phyloP scores from a whole-genome alignment of 208 protist genomes.

The Blastocrithidia nonstop region DNA sequence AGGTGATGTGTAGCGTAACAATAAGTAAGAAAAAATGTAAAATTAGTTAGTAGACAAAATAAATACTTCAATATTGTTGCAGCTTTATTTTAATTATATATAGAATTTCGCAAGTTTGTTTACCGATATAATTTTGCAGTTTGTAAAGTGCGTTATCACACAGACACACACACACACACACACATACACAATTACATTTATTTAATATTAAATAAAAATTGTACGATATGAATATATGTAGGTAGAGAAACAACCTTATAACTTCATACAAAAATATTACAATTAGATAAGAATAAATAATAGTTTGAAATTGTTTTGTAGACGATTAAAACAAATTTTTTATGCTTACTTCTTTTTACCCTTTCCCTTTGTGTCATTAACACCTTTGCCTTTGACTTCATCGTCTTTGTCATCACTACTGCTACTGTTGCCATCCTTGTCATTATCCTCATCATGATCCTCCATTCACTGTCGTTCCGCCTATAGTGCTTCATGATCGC shows the following conservation, averaged over 20 bases:
- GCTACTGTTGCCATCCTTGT: constrained; percentile 15
- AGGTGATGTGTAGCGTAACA: too few relatives aligned
- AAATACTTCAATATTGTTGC: too few relatives aligned
- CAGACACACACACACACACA: neutral
- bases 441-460: constrained; percentile 22
- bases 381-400: too few relatives aligned
- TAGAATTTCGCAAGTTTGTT: too few relatives aligned
- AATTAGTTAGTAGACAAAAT: too few relatives aligned
- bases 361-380: neutral
- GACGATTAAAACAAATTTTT: too few relatives aligned
- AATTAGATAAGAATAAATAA: neutral
- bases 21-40: too few relatives aligned
- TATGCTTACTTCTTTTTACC: neutral
- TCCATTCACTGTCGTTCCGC: constrained; percentile 68
- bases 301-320: too few relatives aligned
- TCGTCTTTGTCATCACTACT: neutral
- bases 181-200: too few relatives aligned
- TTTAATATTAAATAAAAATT: neutral
- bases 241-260: neutral
- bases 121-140: too few relatives aligned
- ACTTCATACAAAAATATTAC: neutral
- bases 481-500: constrained; percentile 36
- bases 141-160: too few relatives aligned
- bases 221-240: constrained; percentile 2
- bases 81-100: too few relatives aligned